Evolutionary conservation across 2,329 filamentous ascomycete species (phyloP).

Genomic region (Sporothrix pallida): DNA sequence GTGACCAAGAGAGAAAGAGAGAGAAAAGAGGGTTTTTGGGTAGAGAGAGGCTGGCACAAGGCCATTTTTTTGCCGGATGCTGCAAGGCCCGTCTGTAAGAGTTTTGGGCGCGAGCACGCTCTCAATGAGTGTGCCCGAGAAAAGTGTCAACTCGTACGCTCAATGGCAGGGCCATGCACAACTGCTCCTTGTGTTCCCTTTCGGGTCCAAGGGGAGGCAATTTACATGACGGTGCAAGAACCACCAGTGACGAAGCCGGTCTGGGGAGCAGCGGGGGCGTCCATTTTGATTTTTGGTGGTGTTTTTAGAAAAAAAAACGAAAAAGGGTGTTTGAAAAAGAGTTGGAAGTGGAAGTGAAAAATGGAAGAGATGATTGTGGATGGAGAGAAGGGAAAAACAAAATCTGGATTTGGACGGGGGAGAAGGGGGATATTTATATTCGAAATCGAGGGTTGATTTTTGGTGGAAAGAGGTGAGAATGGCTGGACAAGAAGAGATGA

Average conservation of each 20-base stretch:
- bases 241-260: conserved; percentile 41
- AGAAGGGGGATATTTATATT: conserved; percentile 38
- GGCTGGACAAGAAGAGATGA: background rate
- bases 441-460: background rate
- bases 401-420: conserved; percentile 28
- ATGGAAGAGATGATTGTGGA: conserved; percentile 35
- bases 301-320: conserved; percentile 26
- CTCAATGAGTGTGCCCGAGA: background rate
- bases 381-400: conserved; percentile 37
- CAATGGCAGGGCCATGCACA: background rate
- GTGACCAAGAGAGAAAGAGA: background rate
- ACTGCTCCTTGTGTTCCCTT: background rate
- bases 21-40: background rate
- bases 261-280: conserved; percentile 37
- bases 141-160: no score
- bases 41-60: background rate
- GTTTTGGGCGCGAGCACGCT: no score
- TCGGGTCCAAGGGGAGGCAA: conserved; percentile 24
- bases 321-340: conserved; percentile 16
- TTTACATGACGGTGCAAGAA: conserved; percentile 48
- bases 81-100: background rate
- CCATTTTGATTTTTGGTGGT: conserved; percentile 34
- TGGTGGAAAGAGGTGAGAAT: background rate
- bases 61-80: background rate
- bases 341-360: conserved; percentile 20